These are phyloP conservation scores for Casuarina glauca DNA, from an alignment of 306 rosid genomes.

Conservation along the genomic window DNA sequence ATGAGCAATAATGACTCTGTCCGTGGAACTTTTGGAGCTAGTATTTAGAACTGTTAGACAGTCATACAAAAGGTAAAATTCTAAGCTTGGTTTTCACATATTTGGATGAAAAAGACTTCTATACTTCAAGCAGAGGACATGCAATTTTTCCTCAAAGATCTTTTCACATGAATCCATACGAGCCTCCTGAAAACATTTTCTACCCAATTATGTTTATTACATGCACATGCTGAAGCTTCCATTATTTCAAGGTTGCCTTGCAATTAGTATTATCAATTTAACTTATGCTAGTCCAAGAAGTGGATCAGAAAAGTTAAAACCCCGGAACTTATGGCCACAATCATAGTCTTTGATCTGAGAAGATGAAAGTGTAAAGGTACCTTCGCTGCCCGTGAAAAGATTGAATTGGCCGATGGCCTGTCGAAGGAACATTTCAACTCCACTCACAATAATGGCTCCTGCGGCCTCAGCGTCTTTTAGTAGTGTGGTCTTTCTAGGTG, in stretches of 20 bases:
- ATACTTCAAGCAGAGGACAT: neutral
- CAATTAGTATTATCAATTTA: neutral
- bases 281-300: too few species aligned
- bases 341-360: neutral
- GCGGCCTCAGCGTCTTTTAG: constrained; percentile 49
- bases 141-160: neutral
- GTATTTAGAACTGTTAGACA: neutral
- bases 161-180: neutral
- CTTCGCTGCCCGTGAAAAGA: constrained; percentile 36
- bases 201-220: too few species aligned
- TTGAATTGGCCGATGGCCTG: constrained; percentile 50
- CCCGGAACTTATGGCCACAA: neutral
- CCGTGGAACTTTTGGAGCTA: neutral
- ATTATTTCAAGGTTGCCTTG: neutral
- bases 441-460: constrained; percentile 43
- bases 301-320: neutral
- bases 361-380: constrained; percentile 16
- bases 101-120: neutral
- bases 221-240: neutral
- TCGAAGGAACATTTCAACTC: constrained; percentile 54
- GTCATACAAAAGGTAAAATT: neutral
- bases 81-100: neutral
- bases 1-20: neutral
- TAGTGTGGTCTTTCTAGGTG: constrained; percentile 43
- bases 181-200: neutral